Percentiles rank a stretch among this genome's conserved stretches.
Conservation (phyloP, 768 basidiomycete species). For the Cyclocybe cylindracea region DNA sequence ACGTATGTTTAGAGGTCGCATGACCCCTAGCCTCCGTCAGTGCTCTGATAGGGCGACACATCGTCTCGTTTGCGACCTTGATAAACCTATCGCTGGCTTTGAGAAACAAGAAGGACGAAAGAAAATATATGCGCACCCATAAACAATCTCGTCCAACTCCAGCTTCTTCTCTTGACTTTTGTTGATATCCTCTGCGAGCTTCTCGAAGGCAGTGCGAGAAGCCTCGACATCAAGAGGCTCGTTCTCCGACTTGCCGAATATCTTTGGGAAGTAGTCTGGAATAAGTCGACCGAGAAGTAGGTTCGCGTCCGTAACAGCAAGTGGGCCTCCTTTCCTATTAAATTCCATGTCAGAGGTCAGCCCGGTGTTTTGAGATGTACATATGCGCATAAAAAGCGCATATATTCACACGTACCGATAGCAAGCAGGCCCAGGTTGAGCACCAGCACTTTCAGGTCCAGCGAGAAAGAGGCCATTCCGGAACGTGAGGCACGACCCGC, state of each 20-base stretch:
- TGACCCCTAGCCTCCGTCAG: constrained; percentile 89
- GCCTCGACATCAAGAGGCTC: constrained; percentile 82
- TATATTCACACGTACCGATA: constrained; percentile 59
- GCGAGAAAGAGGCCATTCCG: constrained; percentile 88
- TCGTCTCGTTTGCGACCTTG: constrained; percentile 95
- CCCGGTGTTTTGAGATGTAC: background rate
- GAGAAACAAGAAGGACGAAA: background rate
- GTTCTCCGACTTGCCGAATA: constrained; percentile 88
- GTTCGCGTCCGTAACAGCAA: constrained; percentile 94
- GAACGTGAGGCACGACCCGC: constrained; percentile 88
- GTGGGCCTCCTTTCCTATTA: constrained; percentile 81
- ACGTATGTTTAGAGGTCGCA: constrained; percentile 76
- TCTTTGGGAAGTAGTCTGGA: constrained; percentile 92
- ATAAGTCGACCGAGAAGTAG: constrained; percentile 85
- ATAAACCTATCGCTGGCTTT: constrained; percentile 62
- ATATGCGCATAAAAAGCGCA: background rate
- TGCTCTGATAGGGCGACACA: constrained; percentile 91
- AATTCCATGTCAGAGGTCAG: background rate
- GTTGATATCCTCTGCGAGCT: constrained; percentile 71
- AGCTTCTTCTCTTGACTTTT: constrained; percentile 57
- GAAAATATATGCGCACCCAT: constrained; percentile 55
- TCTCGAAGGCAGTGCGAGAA: constrained; percentile 65
- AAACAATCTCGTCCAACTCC: constrained; percentile 81
- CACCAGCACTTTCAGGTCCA: constrained; percentile 92
- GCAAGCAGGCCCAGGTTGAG: constrained; percentile 91